Evolutionary conservation across 352 stramenopile species (phyloP), one percentile per base, ranked within the genome.

Genomic region (Aphanomyces stellatus): DNA sequence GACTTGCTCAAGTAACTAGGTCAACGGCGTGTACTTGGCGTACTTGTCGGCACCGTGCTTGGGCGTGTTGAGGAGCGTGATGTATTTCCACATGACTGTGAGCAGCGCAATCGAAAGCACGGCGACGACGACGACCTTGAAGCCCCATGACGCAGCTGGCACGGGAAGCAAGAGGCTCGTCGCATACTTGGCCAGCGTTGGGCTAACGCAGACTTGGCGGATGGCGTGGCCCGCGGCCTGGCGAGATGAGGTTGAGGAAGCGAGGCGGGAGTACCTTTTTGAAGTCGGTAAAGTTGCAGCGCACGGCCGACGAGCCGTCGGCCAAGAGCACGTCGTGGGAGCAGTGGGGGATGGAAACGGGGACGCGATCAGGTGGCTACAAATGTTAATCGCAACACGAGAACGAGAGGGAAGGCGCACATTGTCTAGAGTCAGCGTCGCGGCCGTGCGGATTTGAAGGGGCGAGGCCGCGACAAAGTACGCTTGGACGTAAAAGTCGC

Each of bases 391-490:
- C n/a, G n/a, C n/a, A n/a, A n/a, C n/a, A n/a, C n/a, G n/a, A n/a
- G n/a, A n/a, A n/a, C n/a, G n/a, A n/a, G n/a, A n/a, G n/a, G n/a
- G n/a, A n/a, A 41, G 25, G 59, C 74, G 62, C 71, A 91, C 82
- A 48, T 90, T 91, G 33, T 75, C 48, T 6, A 69, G 65, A 11
- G 79, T 77, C 7, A 91, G 74, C n/a, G 73, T 48, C 28, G 88
- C 74, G 25, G 72, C 80, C 31, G 82, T 67, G 57, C 83, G 81
- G 75, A 91, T 91, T 70, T 91, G 83, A 40, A 81, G 62, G 27
- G 83, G 83, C 15, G 81, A 84, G 35, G 83, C 83, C 0, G 81
- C 73, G 34, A 91, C 74, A 46, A 91, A 91, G 65, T 78, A 91
- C 31, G 79, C 63, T 46, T 91, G 83, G 53, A 91, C 75, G 67